Evolutionary conservation across 345 rosid species (phyloP), one percentile per base, ranked within the genome.

Genomic region (Citrus inodora): DNA sequence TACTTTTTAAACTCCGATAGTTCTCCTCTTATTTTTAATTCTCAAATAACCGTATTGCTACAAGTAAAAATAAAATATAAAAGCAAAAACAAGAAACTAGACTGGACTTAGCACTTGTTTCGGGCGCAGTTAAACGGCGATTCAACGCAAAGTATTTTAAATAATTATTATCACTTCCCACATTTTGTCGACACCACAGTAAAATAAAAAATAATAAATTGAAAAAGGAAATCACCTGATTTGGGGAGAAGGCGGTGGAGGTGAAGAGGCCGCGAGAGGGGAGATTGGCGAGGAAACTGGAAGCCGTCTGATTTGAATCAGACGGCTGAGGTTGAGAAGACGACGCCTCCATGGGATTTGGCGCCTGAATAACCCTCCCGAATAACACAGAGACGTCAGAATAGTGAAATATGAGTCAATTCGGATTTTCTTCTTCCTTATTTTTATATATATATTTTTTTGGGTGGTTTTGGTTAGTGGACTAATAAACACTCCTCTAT

Each of bases 191-290:
- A 61, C 25, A 67, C 17, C 7, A 66, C 59, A 68, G 22, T 6
- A 46, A 24, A 27, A 6, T 7, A 9, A 33, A 53, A 40, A 27
- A 53, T 32, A 5, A 21, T 70, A 78, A 73, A 1, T 28, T 35
- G 25, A 3, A 16, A 58, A 71, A 42, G 63, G 62, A 76, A 46
- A 61, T 82, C 70, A 94, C 98, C 89, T 86, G 91, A 83, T 89
- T 92, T 62, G 94, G 84, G 76, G 93, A 89, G 85, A 90, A 78
- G 79, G 87, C 85, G 48, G 92, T 80, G 74, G 98, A 92, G 75
- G 95, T 89, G 75, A 91, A 86, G 83, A 87, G 89, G 73, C 97
- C 97, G 53, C 92, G 94, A 76, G 94, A 92, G 7, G 97, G 98
- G 62, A 94, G 98, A 78, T 92, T 81, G 60, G 90, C 64, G 65